These are phyloP conservation scores for Tolypocladium ophioglossoides DNA, from an alignment of 2,329 filamentous ascomycete species.

Conservation along the genomic window DNA sequence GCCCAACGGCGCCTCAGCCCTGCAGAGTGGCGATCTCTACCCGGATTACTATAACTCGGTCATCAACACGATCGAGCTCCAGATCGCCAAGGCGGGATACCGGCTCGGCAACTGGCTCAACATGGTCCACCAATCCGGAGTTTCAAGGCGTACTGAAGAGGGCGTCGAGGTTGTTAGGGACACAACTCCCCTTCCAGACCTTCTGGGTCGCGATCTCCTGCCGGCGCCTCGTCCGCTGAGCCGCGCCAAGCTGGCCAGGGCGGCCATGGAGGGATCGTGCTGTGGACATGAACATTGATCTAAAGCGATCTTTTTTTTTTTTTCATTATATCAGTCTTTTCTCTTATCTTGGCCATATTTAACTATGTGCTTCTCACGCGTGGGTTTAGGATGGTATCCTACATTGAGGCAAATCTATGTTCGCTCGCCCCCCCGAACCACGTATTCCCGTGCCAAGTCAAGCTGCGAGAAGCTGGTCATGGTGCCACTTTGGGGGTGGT, in stretches of 20 bases:
- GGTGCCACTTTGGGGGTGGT: too few relatives aligned
- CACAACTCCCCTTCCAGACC: constrained; percentile 7
- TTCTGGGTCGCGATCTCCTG: constrained; percentile 13
- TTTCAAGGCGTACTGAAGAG: constrained; percentile 9
- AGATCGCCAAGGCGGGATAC: constrained; percentile 35
- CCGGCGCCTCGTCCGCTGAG: constrained; percentile 13
- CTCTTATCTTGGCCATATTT: too few relatives aligned
- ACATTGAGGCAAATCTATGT: too few relatives aligned
- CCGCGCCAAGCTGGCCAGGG: constrained; percentile 15
- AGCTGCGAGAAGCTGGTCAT: not conserved
- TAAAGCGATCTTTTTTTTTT: too few relatives aligned
- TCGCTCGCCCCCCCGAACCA: too few relatives aligned
- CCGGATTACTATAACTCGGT: constrained; percentile 28
- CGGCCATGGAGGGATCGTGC: constrained; percentile 12
- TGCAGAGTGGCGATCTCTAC: constrained; percentile 28
- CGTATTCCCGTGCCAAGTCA: too few relatives aligned
- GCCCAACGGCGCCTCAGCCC: constrained; percentile 21
- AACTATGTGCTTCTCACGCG: too few relatives aligned
- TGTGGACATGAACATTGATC: constrained; percentile 3
- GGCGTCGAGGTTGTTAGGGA: not conserved
- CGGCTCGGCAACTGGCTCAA: constrained; percentile 20
- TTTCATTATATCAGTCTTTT: too few relatives aligned
- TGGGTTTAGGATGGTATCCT: too few relatives aligned
- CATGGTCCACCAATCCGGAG: constrained; percentile 9
- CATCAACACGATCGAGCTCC: constrained; percentile 27